Conservation (phyloP, 495 filamentous ascomycete species). For the Aspergillus conjunctus region DNA sequence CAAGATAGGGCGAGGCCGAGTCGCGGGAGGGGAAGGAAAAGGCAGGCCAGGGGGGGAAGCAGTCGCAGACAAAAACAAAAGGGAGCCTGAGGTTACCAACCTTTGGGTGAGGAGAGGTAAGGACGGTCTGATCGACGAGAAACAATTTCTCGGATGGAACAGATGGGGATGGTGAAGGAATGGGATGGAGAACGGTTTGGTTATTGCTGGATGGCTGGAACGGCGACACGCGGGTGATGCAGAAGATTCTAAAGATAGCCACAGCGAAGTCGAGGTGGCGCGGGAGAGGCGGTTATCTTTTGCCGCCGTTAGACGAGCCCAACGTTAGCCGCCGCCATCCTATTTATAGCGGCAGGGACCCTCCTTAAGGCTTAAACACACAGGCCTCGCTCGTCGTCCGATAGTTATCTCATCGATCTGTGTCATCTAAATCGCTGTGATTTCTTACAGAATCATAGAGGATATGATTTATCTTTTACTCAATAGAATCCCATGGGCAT, state of each 20-base stretch:
- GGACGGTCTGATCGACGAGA: slow-evolving; percentile 12
- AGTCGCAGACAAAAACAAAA: slow-evolving; percentile 9
- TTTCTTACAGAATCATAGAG: no score
- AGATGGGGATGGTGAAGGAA: slow-evolving; percentile 21
- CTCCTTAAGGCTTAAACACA: neutral
- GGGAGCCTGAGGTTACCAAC: slow-evolving; percentile 20
- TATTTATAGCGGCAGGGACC: slow-evolving; percentile 15
- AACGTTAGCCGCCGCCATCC: slow-evolving; percentile 13
- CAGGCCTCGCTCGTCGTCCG: no score
- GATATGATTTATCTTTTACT: neutral
- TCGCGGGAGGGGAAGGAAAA: slow-evolving; percentile 8
- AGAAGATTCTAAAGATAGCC: slow-evolving; percentile 43
- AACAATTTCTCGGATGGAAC: slow-evolving; percentile 19
- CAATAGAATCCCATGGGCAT: neutral
- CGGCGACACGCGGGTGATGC: slow-evolving; percentile 28
- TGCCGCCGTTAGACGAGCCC: slow-evolving; percentile 13
- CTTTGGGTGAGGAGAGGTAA: slow-evolving; percentile 14
- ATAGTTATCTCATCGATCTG: no score
- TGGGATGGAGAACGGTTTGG: slow-evolving; percentile 24
- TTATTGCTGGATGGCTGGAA: slow-evolving; percentile 25
- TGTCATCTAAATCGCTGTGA: no score
- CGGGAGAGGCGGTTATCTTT: slow-evolving; percentile 8
- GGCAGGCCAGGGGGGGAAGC: neutral
- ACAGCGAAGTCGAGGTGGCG: neutral
- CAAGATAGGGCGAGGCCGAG: slow-evolving; percentile 8